Conservation (phyloP, 73 alveolate species). For the Paramecium primaurelia region DNA sequence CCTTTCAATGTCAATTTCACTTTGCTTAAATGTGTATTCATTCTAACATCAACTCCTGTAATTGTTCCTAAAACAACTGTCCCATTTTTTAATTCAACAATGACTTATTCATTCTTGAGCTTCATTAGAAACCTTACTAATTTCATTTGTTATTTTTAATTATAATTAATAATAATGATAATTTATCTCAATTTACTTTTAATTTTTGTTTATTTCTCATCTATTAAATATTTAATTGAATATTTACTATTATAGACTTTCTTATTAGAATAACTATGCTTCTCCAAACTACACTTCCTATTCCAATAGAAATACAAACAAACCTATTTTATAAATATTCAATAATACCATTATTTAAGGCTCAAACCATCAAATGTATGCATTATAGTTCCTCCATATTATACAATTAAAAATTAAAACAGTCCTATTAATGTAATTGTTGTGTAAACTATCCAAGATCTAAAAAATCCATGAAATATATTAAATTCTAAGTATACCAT, state of each 20-base stretch:
- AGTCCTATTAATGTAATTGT: conserved; percentile 65
- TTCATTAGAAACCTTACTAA: conserved; percentile 95
- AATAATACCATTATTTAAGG: conserved; percentile 71
- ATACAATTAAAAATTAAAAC: conserved; percentile 67
- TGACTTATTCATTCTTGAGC: conserved; percentile 95
- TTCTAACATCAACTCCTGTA: conserved; percentile 97
- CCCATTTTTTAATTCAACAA: conserved; percentile 98
- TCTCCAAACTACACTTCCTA: conserved; percentile 45
- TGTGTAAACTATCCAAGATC: conserved; percentile 60
- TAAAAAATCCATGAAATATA: conserved; percentile 71
- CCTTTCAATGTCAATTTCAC: conserved; percentile 97
- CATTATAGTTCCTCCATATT: conserved; percentile 72
- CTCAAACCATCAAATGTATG: conserved; percentile 74
- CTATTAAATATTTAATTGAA: background rate
- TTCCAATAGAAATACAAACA: conserved; percentile 76
- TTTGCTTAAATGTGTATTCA: conserved; percentile 92
- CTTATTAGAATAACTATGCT: background rate
- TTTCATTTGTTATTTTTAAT: conserved; percentile 71
- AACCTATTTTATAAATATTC: background rate
- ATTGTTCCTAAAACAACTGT: conserved; percentile 95
- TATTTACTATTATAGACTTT: background rate
- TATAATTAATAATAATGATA: background rate
- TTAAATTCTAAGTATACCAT: conserved; percentile 81
- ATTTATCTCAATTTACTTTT: background rate
- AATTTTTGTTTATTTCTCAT: background rate